Evolutionary conservation across 1,139 yeast genomes (phyloP), one percentile per base, ranked within the genome.

Genomic region (Lodderomyces parapsilosis): DNA sequence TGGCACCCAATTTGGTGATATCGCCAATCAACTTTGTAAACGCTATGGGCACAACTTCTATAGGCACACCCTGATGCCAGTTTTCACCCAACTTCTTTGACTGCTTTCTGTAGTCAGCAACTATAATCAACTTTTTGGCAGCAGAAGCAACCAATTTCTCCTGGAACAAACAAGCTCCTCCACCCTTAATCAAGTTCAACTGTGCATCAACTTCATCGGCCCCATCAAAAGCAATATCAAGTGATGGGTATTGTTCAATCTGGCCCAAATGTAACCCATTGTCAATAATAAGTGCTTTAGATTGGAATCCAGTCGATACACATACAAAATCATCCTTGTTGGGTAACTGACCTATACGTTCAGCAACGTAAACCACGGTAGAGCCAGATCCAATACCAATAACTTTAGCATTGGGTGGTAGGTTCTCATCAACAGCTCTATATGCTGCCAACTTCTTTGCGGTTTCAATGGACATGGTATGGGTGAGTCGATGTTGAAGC

Each of bases 111-210:
- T 81, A 86, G 66, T 94, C 99, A 1, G 99, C 99, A 41, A 94
- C 97, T 28, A 93, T 78, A 24, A 94, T 74, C 59, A 91, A 90
- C 56, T 78, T 78, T 45, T 77, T 69, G 2, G 97, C 83, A 48
- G 91, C 81, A 41, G 81, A 75, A 9, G 97, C 96, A 13, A 94
- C 96, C 44, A 94, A 75, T 66, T 94, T 94, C 64, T 94, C 99
- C 68, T 93, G 99, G 71, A 94, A 86, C 51, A 90, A 74, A 65
- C 99, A 94, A 2, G 97, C 99, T 33, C 99, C 99, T 39, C 99
- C 99, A 50, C 99, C 99, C 67, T 94, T 94, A 63, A 94, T 94
- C 57, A 93, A 81, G 59, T 90, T 88, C 55, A 93, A 74, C 15
- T 74, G 59, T 6, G 79, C 60, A 61, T 93, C 99, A 44, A 91